A percentile compares a stretch with the other conserved stretches of the same genome.
These are phyloP conservation scores for Penicillium decumbens DNA, from an alignment of 2,329 filamentous ascomycete species.

Conservation along the genomic window DNA sequence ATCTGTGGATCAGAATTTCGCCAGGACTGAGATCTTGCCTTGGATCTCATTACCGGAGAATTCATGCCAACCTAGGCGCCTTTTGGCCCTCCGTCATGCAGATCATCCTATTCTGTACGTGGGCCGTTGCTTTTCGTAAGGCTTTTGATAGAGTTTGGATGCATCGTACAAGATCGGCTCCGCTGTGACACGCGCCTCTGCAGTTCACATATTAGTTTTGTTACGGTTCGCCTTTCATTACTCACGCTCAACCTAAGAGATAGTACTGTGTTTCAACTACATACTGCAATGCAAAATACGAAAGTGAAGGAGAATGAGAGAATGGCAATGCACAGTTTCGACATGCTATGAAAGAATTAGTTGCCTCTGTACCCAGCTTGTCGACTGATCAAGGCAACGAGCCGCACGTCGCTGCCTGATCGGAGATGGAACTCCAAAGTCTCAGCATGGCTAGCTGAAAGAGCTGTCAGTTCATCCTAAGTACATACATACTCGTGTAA, in stretches of 20 bases:
- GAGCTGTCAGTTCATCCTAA: slow-evolving; percentile 4
- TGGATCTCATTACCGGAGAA: not conserved
- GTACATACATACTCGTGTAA: not conserved
- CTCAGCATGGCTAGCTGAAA: slow-evolving; percentile 14
- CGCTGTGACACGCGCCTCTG: not conserved
- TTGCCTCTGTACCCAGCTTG: not conserved
- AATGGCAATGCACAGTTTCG: not conserved
- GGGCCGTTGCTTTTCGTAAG: not conserved
- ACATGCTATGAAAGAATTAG: not conserved
- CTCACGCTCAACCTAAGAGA: not conserved
- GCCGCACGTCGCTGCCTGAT: not conserved
- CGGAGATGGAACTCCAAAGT: not conserved
- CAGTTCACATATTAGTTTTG: not conserved
- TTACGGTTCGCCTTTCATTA: not conserved
- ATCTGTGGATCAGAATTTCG: slow-evolving; percentile 1
- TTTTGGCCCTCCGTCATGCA: not conserved
- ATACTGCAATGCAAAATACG: not conserved
- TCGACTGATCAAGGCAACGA: not conserved
- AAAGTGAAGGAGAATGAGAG: not conserved
- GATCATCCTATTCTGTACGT: not conserved
- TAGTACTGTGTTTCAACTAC: not conserved
- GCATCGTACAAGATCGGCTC: slow-evolving; percentile 1
- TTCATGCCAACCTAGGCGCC: not conserved
- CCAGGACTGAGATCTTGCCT: no score
- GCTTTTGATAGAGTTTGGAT: slow-evolving; percentile 9